Evolutionary conservation across 768 basidiomycete genomes (phyloP).

Genomic region (Suillus weaverae): DNA sequence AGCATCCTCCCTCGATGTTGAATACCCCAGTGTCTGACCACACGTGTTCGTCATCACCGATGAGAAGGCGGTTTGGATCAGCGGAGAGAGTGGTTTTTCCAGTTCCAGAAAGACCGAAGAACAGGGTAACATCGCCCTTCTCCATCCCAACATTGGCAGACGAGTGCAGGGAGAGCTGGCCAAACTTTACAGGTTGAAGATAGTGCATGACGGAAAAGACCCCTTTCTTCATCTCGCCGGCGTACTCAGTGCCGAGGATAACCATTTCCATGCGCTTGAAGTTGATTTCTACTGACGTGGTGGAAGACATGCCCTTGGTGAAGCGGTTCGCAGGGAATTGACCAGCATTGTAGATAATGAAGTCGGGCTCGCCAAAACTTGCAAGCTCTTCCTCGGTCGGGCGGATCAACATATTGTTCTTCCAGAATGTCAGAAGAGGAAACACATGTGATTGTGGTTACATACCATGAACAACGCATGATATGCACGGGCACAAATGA

Average conservation of each 20-base stretch:
- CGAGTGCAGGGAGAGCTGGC: conserved; percentile 95
- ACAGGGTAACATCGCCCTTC: conserved; percentile 90
- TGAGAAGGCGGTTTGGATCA: conserved; percentile 89
- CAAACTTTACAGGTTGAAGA: conserved; percentile 97
- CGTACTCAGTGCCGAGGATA: conserved; percentile 97
- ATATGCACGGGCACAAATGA: conserved; percentile 97
- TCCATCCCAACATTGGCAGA: conserved; percentile 94
- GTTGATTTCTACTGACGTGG: conserved; percentile 99
- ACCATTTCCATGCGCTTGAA: conserved; percentile 99
- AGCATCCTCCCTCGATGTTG: conserved; percentile 99
- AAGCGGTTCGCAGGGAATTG: conserved; percentile 99
- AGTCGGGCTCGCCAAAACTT: conserved; percentile 96
- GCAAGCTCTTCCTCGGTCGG: conserved; percentile 93
- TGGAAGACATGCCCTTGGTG: conserved; percentile 99
- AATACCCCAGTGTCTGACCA: conserved; percentile 99
- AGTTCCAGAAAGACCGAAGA: conserved; percentile 98
- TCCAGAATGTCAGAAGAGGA: conserved; percentile 15
- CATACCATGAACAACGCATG: conserved; percentile 97
- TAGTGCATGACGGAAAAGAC: conserved; percentile 99
- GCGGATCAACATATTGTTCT: conserved; percentile 99
- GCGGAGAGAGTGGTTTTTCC: conserved; percentile 99
- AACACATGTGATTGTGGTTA: conserved; percentile 21
- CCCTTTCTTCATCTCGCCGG: conserved; percentile 99
- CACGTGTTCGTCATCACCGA: conserved; percentile 99
- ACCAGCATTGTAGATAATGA: conserved; percentile 99